These are phyloP conservation scores for Boletales sp. DNA, from an alignment of 768 basidiomycete species.

Conservation along the genomic window DNA sequence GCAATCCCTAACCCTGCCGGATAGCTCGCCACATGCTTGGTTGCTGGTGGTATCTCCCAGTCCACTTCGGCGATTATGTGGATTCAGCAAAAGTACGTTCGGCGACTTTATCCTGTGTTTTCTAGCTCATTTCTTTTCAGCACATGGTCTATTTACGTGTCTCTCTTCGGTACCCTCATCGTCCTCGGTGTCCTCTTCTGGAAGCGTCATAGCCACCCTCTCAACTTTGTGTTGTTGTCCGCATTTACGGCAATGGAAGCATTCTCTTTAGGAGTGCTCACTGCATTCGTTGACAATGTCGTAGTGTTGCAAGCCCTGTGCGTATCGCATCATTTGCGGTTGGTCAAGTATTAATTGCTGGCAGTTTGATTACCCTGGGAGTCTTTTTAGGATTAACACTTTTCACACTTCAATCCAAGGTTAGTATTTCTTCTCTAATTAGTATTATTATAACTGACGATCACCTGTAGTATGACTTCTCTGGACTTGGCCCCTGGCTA, in stretches of 20 bases:
- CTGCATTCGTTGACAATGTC: constrained; percentile 67
- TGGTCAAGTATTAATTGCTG: constrained; percentile 7
- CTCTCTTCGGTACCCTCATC: constrained; percentile 73
- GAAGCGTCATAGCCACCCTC: constrained; percentile 89
- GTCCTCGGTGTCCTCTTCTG: constrained; percentile 82
- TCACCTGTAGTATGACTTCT: constrained; percentile 79
- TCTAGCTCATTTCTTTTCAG: constrained; percentile 33
- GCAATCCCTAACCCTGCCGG: constrained; percentile 1
- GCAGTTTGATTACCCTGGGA: constrained; percentile 80
- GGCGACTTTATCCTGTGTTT: not conserved
- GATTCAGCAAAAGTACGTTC: constrained; percentile 65
- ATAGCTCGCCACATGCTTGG: constrained; percentile 70
- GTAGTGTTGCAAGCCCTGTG: constrained; percentile 87
- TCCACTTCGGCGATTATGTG: constrained; percentile 60
- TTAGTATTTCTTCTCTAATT: constrained; percentile 25
- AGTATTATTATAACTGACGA: not conserved
- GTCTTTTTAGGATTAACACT: constrained; percentile 92
- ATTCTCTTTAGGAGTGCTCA: constrained; percentile 81
- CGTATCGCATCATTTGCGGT: constrained; percentile 23
- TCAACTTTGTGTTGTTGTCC: constrained; percentile 80
- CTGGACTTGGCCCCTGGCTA: constrained; percentile 86
- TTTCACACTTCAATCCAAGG: constrained; percentile 94
- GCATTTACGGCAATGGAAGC: constrained; percentile 91
- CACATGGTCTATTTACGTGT: constrained; percentile 76
- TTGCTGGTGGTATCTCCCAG: constrained; percentile 68